Evolutionary conservation across 768 basidiomycete species (phyloP).

Genomic region (Boletus sp.): DNA sequence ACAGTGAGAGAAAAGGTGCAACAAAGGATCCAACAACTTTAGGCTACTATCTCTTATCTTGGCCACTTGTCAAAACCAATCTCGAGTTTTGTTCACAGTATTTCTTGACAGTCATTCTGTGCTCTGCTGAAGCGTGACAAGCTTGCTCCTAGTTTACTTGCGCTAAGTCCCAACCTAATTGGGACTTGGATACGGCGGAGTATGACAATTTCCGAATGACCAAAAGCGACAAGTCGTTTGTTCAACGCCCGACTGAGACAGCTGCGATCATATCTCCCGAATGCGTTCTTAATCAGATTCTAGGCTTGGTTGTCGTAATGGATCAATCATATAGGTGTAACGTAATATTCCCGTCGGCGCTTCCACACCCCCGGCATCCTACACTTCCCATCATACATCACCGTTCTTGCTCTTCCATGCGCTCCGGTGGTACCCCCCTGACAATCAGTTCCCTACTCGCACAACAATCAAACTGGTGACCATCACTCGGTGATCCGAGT

Average conservation of each 20-base stretch:
- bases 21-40: conserved; percentile 78
- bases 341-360: not conserved
- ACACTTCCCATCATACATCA: conserved; percentile 11
- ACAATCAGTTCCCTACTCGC: conserved; percentile 3
- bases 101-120: no score
- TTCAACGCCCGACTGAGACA: no score
- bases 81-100: no score
- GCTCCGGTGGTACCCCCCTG: not conserved
- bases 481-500: not conserved
- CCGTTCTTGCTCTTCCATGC: not conserved
- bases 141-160: no score
- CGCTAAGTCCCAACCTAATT: no score
- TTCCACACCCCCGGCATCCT: not conserved
- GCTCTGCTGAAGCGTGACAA: no score
- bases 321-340: conserved; percentile 7
- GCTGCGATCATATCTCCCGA: no score
- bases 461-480: conserved; percentile 14
- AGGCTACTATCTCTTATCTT: conserved; percentile 19
- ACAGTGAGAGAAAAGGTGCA: conserved; percentile 84
- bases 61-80: no score
- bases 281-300: no score
- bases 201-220: no score
- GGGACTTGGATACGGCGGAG: no score
- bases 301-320: not conserved
- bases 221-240: no score